Base-by-base conservation (phyloP, 1,284 basidiomycete genomes). In the Volvariella volvacea region DNA sequence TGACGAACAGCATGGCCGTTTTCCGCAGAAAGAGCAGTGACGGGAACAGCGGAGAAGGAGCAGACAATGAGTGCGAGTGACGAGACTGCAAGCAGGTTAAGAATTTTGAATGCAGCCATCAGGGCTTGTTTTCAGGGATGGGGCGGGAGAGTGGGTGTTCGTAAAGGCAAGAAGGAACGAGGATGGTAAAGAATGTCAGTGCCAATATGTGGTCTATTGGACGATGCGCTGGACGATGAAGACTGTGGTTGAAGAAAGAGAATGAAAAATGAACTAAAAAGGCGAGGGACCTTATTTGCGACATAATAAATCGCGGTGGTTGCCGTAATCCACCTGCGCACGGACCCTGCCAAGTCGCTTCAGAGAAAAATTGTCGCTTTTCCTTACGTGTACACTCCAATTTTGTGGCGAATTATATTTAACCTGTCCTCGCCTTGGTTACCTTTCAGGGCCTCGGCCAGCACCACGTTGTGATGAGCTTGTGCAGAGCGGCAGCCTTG, bases 61-160 rank as follows among this genome's bases (percentile, higher is more conserved):
- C 67, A 68, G 41, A 74, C 68, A 48, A 86, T 49, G 49, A 85
- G 52, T 22, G 78, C 75, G 39, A 88, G 57, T 14, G 79, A 70
- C 17, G 76, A 66, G 39, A 85, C 52, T 16, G 78, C 70, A 48
- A 86, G 42, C 47, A 87, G 61, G 55, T 75, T 75, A 54, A 80
- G 49, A 41, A 81, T 55, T 51, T 74, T 81, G 50, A 59, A 34
- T 17, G 70, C 52, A 43, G 76, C 70, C 80, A 84, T 84, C 6
- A 12, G 25, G 25, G 25, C 25, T 28, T 28, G 25, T 28, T 28
- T 28, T 28, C 25, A 6, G 25, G 25, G 12, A 28, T 48, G 49
- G 45, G 41, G 46, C 33, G 39, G 37, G 43, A 62, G 65, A 55
- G 60, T 64, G 14, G 34, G 7, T 55, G 53, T 52, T 57, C 49